A percentile compares a stretch with the other conserved stretches of the same genome.
These are phyloP conservation scores for Colletotrichum cereale DNA, from an alignment of 2,329 filamentous ascomycete genomes.

Conservation along the genomic window DNA sequence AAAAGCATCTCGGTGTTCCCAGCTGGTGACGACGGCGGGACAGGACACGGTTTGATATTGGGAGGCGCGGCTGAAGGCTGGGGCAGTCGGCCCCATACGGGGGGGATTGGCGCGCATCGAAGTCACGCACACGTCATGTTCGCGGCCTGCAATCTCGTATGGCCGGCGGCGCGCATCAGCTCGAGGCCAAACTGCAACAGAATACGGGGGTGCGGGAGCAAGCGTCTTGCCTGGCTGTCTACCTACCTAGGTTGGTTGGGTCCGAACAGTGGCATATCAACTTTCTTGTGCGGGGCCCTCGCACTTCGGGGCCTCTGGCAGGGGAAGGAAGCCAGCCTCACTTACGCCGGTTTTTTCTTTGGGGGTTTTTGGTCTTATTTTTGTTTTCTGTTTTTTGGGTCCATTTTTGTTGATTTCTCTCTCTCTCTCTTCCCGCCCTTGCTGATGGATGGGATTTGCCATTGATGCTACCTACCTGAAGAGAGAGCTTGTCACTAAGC, in stretches of 20 bases:
- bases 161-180: background rate
- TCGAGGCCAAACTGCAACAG: background rate
- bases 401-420: no score
- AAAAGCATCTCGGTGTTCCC: conserved; percentile 26
- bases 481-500: conserved; percentile 36
- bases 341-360: conserved; percentile 14
- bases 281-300: conserved; percentile 29
- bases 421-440: background rate
- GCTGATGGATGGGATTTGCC: conserved; percentile 6
- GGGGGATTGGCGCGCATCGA: background rate
- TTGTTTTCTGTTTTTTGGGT: no score
- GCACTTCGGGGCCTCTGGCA: conserved; percentile 18
- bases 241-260: conserved; percentile 18
- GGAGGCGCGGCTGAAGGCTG: conserved; percentile 6
- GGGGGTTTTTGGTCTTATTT: no score
- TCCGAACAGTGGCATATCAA: conserved; percentile 34
- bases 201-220: conserved; percentile 6
- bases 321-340: no score
- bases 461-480: conserved; percentile 7
- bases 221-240: conserved; percentile 8
- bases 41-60: conserved; percentile 16
- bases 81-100: conserved; percentile 8
- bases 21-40: conserved; percentile 24
- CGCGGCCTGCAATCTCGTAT: background rate
- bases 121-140: conserved; percentile 8